These are phyloP conservation scores for Canavalia ensiformis DNA, from an alignment of 306 rosid genomes.

Conservation along the genomic window DNA sequence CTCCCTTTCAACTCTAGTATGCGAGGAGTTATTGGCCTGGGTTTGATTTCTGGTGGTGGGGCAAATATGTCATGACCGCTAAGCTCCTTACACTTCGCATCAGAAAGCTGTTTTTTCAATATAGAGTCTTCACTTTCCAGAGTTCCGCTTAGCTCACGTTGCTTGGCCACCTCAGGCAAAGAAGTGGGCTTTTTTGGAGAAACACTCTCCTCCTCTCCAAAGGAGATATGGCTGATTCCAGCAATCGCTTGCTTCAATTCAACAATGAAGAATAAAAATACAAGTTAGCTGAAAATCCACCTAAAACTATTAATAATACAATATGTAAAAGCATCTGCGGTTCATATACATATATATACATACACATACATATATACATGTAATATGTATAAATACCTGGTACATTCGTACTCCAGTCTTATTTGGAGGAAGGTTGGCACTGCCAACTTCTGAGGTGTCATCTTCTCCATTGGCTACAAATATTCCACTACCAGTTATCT, in stretches of 20 bases:
- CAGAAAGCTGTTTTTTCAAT: constrained; percentile 88
- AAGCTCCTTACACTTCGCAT: constrained; percentile 94
- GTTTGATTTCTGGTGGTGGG: constrained; percentile 95
- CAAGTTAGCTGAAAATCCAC: constrained; percentile 38
- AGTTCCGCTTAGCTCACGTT: constrained; percentile 95
- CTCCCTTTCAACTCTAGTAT: constrained; percentile 82
- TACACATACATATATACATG: constrained; percentile 46
- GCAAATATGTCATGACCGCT: constrained; percentile 96
- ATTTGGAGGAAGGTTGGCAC: constrained; percentile 62
- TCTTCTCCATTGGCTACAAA: constrained; percentile 71
- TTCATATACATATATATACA: neutral
- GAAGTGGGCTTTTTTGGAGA: constrained; percentile 83
- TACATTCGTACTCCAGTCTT: constrained; percentile 90
- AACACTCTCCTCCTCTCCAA: constrained; percentile 79
- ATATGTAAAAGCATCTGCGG: neutral
- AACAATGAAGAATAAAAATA: constrained; percentile 44
- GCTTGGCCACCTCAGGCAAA: constrained; percentile 95
- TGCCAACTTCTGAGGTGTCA: constrained; percentile 68
- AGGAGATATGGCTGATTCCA: constrained; percentile 97
- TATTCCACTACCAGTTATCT: constrained; percentile 98
- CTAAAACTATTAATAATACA: constrained; percentile 6
- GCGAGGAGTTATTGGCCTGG: constrained; percentile 81
- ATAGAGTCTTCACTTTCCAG: constrained; percentile 83
- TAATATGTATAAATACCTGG: constrained; percentile 66
- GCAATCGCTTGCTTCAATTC: constrained; percentile 78